Percentiles rank a stretch among this genome's conserved stretches.
phyloP scores from a whole-genome alignment of 2,329 filamentous ascomycete species.

The Cladosporium sp. region DNA sequence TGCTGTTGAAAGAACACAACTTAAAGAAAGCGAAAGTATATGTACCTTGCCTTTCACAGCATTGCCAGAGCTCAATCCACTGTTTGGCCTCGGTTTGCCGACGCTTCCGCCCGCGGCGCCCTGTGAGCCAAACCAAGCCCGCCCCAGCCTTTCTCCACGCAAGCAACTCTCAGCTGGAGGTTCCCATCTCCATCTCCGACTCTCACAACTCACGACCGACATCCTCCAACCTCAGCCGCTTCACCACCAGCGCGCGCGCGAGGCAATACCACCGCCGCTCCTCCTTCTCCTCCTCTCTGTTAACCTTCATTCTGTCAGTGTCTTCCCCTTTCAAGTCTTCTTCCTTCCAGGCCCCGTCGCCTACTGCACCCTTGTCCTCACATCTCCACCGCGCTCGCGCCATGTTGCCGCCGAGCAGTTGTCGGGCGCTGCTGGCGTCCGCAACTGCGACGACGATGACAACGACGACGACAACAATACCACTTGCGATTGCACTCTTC shows the following conservation, averaged over 20 bases:
- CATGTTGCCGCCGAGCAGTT: conserved; percentile 1
- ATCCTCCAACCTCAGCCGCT: conserved; percentile 8
- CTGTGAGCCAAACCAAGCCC: background rate
- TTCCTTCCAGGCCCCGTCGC: conserved; percentile 51
- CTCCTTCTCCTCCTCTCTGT: background rate
- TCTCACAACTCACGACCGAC: too few relatives aligned
- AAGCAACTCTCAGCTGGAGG: background rate
- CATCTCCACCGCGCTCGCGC: conserved; percentile 4
- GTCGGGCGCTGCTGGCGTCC: conserved; percentile 4
- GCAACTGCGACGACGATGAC: conserved; percentile 1
- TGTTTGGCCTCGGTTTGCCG: conserved; percentile 12
- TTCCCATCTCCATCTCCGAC: background rate
- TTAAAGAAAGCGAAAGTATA: background rate
- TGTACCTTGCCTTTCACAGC: background rate
- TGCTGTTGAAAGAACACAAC: background rate
- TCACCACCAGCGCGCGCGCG: conserved; percentile 11
- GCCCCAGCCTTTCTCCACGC: background rate
- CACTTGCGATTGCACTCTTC: background rate
- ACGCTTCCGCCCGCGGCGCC: background rate
- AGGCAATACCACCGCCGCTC: conserved; percentile 3
- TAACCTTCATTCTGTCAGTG: conserved; percentile 26
- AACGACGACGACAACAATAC: background rate
- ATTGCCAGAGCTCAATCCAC: background rate
- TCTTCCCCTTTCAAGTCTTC: conserved; percentile 21
- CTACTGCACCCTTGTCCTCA: conserved; percentile 40